Evolutionary conservation across 768 basidiomycete species (phyloP).

Genomic region (Neoboletus brunneissimus): DNA sequence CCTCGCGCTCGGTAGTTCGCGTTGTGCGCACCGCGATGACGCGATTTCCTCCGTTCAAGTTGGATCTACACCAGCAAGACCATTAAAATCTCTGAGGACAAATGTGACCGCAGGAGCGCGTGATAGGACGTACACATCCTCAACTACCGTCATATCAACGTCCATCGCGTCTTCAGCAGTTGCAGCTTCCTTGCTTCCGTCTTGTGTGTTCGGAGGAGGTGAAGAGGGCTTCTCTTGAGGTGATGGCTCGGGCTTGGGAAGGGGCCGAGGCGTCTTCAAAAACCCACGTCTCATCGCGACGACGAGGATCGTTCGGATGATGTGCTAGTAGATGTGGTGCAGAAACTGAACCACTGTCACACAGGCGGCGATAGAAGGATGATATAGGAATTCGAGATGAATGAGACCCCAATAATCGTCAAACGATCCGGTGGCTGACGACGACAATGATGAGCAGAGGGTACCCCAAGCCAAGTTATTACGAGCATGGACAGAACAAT

Average conservation of each 20-base stretch:
- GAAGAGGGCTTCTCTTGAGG: background rate
- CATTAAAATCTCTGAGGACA: background rate
- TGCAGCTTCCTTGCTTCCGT: background rate
- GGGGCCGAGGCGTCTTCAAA: slow-evolving; percentile 3
- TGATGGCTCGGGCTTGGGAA: background rate
- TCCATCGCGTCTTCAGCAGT: background rate
- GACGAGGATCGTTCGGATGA: background rate
- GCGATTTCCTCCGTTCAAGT: background rate
- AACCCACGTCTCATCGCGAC: slow-evolving; percentile 25
- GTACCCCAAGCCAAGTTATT: too few relatives aligned
- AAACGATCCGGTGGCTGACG: too few relatives aligned
- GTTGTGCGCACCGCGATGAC: background rate
- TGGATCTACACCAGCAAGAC: background rate
- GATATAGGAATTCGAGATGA: too few relatives aligned
- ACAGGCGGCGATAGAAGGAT: background rate
- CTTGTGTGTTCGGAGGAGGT: background rate
- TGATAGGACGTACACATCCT: background rate
- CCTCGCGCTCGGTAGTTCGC: background rate
- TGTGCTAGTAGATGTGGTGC: too few relatives aligned
- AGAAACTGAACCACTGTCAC: background rate
- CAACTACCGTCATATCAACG: background rate
- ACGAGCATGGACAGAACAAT: too few relatives aligned
- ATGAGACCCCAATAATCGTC: too few relatives aligned
- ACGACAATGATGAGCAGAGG: too few relatives aligned
- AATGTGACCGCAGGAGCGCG: background rate